Evolutionary conservation across 2,329 filamentous ascomycete species (phyloP), one percentile per base, ranked within the genome.

Genomic region (Claviceps cyperi): DNA sequence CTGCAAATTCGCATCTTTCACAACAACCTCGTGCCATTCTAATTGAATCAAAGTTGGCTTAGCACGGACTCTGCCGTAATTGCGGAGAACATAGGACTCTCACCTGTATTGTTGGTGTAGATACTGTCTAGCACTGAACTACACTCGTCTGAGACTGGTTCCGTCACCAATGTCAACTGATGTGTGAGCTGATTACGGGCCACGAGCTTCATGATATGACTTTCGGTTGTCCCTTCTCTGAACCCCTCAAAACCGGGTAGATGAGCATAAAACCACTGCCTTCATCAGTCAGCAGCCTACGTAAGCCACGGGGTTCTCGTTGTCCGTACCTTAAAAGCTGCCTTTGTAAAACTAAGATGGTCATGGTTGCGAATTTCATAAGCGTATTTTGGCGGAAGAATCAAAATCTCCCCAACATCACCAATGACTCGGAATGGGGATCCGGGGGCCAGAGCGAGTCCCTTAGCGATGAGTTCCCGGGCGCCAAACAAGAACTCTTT

Each of bases 261-360:
- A 43, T 51, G 39, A 32, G 37, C 46, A 35, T 48, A 43, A 15
- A 51, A 51, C 40, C 47, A 47, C 32, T 51, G 14, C 9, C n/a
- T 6, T n/a, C 22, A 14, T 40, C n/a, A 36, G 38, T 47, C 22
- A 22, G 7, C 9, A 36, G 14, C 17, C 24, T 19, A 5, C 6
- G 4, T 14, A 17, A 36, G 43, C 6, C 24, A 35, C 5, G 9
- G 5, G 4, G 14, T 17, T 21, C 8, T 35, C 4, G n/a, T 14
- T 14, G 7, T 11, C 6, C n/a, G 28, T 24, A 39, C 43, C 41
- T 32, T 45, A 15, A 46, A 50, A 6, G 43, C 45, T 7, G 43
- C 36, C 17, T 35, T 48, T 17, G 36, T 37, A 14, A 51, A 47
- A 35, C 37, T 41, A 5, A 48, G 50, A 14, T 48, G 41, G 24